Base-by-base conservation (phyloP, 2,329 filamentous ascomycete species). In the Chalara sp. region DNA sequence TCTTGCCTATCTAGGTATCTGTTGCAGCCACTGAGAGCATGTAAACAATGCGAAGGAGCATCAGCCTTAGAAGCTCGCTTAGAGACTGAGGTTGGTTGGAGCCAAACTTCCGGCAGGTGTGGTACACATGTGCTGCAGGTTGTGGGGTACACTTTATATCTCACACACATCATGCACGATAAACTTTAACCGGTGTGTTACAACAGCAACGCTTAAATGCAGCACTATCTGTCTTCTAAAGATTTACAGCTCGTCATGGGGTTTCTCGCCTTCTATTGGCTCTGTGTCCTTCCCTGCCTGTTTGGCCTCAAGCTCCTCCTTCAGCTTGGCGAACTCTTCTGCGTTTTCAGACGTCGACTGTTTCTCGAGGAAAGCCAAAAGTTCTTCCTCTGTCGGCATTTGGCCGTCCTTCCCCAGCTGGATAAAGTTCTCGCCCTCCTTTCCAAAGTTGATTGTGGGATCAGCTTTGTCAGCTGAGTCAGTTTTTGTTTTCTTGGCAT, bases 351-450 rank as follows among this genome's bases (percentile, higher is more conserved):
- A 21, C 21, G 21, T 8, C 35, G 8, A n/a, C 33, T 48, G n/a
- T 60, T 70, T 65, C 62, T 74, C 73, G 58, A 83, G 76, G 60
- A 81, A 76, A 59, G 76, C 73, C 61, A 81, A 72, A 50, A 79
- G 73, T 60, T 76, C 68, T 58, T 75, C 74, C 40, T 71, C 66
- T 35, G 67, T 71, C 28, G 69, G 74, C 65, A 70, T 65, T 59
- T 74, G 65, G 32, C 69, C 70, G 53, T 73, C 65, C 57, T 70
- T 62, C 21, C 66, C 69, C 28, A 71, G 58, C 53, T 67, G 65
- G 32, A 61, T 60, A 40, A 70, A 59, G 49, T 64, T 65, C 49
- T 61, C 62, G 13, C 66, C 65, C 44, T 65, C 59, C 37, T 65
- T 63, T 39, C 68, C 67, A 30, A 72, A 58, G 58, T 78, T 70